phyloP scores from a whole-genome alignment of 2,329 filamentous ascomycete species.

The Aspergillus oerlinghausenensis region DNA sequence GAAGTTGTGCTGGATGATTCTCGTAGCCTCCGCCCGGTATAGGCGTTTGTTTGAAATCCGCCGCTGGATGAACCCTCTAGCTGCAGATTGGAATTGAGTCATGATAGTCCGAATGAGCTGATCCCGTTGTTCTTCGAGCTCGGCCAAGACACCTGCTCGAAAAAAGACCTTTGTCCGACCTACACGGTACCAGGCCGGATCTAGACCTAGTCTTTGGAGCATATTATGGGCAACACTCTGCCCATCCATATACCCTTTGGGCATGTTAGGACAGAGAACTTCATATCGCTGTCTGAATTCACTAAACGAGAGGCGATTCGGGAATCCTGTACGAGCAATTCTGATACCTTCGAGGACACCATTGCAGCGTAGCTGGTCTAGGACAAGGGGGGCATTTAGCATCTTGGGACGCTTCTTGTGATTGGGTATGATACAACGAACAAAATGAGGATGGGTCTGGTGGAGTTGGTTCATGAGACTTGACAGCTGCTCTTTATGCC shows the following conservation, averaged over 20 bases:
- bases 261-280: constrained; percentile 83
- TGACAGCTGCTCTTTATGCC: constrained; percentile 98
- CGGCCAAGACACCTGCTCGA: constrained; percentile 88
- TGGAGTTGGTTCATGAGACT: constrained; percentile 91
- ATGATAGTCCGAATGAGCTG: constrained; percentile 91
- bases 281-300: constrained; percentile 97
- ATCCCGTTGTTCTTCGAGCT: constrained; percentile 93
- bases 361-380: constrained; percentile 97
- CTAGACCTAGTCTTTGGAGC: constrained; percentile 81
- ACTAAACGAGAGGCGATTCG: constrained; percentile 83
- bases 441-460: constrained; percentile 96
- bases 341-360: constrained; percentile 98
- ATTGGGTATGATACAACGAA: constrained; percentile 94
- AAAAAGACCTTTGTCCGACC: constrained; percentile 98
- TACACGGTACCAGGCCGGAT: constrained; percentile 82
- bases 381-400: constrained; percentile 83
- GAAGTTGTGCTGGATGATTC: constrained; percentile 93
- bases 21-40: constrained; percentile 88
- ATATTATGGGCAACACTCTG: constrained; percentile 81
- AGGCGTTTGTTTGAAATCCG: constrained; percentile 87
- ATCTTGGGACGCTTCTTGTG: constrained; percentile 96
- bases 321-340: constrained; percentile 94
- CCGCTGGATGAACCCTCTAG: constrained; percentile 82
- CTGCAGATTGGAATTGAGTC: constrained; percentile 85
- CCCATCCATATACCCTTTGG: constrained; percentile 85